Evolutionary conservation across 805 yeast genomes (phyloP).

Genomic region (Saccharomycopsis sp.): DNA sequence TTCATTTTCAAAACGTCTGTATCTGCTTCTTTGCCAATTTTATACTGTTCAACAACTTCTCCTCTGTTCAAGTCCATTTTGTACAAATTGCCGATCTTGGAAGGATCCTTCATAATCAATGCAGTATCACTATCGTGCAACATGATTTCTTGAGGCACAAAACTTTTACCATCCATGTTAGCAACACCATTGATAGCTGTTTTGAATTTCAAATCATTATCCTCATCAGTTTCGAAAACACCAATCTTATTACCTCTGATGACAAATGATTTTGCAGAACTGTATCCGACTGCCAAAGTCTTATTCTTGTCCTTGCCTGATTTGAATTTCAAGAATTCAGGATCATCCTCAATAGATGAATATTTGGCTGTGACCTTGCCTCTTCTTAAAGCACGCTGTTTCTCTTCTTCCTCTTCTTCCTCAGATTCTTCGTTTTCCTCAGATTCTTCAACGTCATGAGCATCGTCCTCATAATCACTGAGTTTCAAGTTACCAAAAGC

Average conservation of each 20-base stretch:
- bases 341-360: background rate
- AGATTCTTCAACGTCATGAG: conserved; percentile 26
- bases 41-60: conserved; percentile 81
- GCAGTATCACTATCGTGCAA: conserved; percentile 65
- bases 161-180: conserved; percentile 36
- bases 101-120: conserved; percentile 54
- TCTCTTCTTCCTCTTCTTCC: conserved; percentile 24
- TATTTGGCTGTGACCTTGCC: conserved; percentile 1
- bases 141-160: conserved; percentile 60
- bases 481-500: conserved; percentile 37
- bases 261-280: conserved; percentile 67
- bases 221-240: conserved; percentile 54
- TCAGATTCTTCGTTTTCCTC: conserved; percentile 33
- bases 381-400: background rate
- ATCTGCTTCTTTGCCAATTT: conserved; percentile 33
- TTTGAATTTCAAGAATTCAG: too few species aligned
- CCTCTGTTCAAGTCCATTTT: conserved; percentile 77
- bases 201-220: conserved; percentile 45
- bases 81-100: conserved; percentile 39
- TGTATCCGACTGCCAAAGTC: conserved; percentile 60
- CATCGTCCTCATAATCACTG: conserved; percentile 27
- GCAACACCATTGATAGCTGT: conserved; percentile 59
- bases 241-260: conserved; percentile 75
- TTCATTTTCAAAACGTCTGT: conserved; percentile 49
- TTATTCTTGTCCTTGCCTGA: conserved; percentile 40